Evolutionary conservation across 176 grass and related monocot genomes (phyloP), one percentile per base, ranked within the genome.

Genomic region (Leersia perrieri): DNA sequence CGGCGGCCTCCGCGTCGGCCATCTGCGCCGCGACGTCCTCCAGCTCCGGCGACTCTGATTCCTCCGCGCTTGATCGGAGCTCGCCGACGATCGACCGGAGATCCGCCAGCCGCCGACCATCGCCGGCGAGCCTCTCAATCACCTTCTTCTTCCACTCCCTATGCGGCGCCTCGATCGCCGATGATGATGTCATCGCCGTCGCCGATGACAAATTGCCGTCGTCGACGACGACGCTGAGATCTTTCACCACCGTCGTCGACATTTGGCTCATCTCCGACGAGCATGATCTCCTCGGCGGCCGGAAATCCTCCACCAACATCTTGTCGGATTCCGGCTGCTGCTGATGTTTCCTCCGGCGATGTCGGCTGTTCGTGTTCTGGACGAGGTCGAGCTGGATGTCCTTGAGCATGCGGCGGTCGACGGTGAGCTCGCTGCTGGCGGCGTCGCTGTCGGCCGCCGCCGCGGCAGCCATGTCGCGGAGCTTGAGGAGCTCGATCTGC

Each of bases 341-440:
- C n/a, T n/a, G n/a, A n/a, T n/a, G n/a, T n/a, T n/a, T n/a, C n/a
- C n/a, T n/a, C n/a, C 11, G 40, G 8, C 40, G 41, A 5, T 16
- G 2, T 7, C 68, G 44, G 47, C 28, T 3, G 78, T 75, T 16
- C 88, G 41, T 44, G 12, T 11, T 93, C 41, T 93, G 87, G 33
- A 95, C 90, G 2, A 99, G 88, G 77, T 99, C 93, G 3, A 99
- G 90, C 87, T 99, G 90, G 79, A 99, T 90, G 65, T 99, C 90
- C 68, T 94, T 99, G 77, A 92, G 73, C 80, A 92, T 94, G 2
- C 84, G 76, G 2, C 84, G 76, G 63, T 89, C 90, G n/a, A 91
- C 89, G 71, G 85, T 93, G 3, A 63, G 80, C 0, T 91, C 86
- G 18, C 86, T 79, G n/a, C n/a, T n/a, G n/a, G n/a, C n/a, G 14